Percentiles rank a stretch among this genome's conserved stretches.
These are phyloP conservation scores for Rhytidhysteron rufulum DNA, from an alignment of 2,329 filamentous ascomycete genomes.

Conservation along the genomic window DNA sequence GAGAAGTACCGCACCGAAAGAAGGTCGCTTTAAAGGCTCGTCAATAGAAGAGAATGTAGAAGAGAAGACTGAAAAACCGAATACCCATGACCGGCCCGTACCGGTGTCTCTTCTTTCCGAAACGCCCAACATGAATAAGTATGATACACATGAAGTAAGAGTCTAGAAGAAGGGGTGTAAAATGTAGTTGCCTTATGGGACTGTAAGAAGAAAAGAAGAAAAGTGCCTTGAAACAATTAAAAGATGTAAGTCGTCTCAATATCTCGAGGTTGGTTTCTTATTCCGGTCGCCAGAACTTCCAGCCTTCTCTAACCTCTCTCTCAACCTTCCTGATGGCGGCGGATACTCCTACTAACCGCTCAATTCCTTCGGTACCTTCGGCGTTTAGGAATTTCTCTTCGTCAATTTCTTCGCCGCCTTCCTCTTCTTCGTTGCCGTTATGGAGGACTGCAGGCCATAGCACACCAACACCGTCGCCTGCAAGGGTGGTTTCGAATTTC, in stretches of 20 bases:
- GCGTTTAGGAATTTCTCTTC: conserved; percentile 83
- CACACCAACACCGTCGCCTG: conserved; percentile 89
- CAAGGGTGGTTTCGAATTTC: conserved; percentile 84
- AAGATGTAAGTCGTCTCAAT: no score
- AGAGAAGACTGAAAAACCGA: neutral
- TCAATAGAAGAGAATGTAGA: no score
- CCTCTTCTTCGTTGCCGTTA: conserved; percentile 73
- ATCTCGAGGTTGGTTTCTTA: no score
- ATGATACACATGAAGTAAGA: neutral
- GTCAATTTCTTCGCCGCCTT: conserved; percentile 89
- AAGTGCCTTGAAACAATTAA: no score
- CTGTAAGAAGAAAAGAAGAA: no score
- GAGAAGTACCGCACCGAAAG: no score
- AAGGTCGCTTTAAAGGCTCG: no score
- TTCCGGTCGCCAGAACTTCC: conserved; percentile 39
- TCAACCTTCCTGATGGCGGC: conserved; percentile 16
- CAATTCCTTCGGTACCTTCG: conserved; percentile 78
- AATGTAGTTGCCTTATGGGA: no score
- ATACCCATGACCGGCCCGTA: neutral
- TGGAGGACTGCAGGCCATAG: conserved; percentile 88
- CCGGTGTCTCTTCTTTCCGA: neutral
- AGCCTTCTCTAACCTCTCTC: conserved; percentile 34
- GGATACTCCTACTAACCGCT: conserved; percentile 75
- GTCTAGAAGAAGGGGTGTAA: no score
- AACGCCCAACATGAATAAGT: neutral